Evolutionary conservation across 2,329 filamentous ascomycete species (phyloP), one percentile per base, ranked within the genome.

Genomic region (Colletotrichum somersetense): DNA sequence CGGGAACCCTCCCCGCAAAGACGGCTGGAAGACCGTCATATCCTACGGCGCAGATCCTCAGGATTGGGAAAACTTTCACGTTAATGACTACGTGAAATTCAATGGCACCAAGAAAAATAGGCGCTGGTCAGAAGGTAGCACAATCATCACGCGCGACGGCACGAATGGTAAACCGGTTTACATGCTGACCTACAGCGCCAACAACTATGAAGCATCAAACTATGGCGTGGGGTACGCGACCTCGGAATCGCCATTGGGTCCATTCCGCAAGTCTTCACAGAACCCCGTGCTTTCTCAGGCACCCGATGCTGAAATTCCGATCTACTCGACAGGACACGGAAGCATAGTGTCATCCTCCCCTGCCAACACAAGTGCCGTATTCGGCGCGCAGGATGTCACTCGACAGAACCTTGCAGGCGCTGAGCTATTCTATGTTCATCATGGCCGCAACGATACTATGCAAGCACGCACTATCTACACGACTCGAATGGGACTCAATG

Each of bases 101-200:
- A 80, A 81, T 33, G 80, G 80, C 23, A 78, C 79, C 2, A 78
- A 77, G 63, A 81, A 81, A 67, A 78, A 81, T 58, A 78, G 80
- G 7, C 79, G 80, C 2, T 81, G 80, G 80, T 79, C 80, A 6
- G 80, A 81, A 71, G 80, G 80, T 0, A 81, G 80, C 73, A 81
- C 80, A 12, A 59, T 78, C 1, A 76, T 81, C 23, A 75, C 62
- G 30, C 74, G 80, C 0, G 42, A 71, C 11, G 76, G 73, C 8
- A 70, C 26, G 8, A 44, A 75, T 6, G 77, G 76, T 14, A 75
- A 78, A 20, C 74, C 78, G 5, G 73, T 79, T 10, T 82, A 82
- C 52, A 62, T 80, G 50, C 69, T 80, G 44, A 74, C 74, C 44
- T 80, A 80, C 74, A 80, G 78, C 73, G 73, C 78, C 72, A 81